Evolutionary conservation across 73 alveolate genomes (phyloP).

Genomic region (Uronychia binucleata): DNA sequence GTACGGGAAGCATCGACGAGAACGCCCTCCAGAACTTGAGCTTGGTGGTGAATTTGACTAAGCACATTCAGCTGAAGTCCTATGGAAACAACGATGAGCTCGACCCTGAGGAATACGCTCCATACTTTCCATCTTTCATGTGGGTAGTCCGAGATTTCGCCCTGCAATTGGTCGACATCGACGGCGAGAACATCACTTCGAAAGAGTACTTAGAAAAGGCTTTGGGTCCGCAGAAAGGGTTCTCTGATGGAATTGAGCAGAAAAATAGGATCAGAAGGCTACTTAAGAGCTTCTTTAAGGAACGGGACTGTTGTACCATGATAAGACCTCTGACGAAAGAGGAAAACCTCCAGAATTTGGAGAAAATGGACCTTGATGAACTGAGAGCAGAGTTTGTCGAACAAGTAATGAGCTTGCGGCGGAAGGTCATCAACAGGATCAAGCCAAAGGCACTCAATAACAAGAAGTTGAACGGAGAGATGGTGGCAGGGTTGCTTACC

Average conservation of each 20-base stretch:
- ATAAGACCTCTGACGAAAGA: constrained; percentile 92
- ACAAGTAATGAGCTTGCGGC: constrained; percentile 64
- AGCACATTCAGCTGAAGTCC: constrained; percentile 82
- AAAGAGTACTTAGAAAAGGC: constrained; percentile 81
- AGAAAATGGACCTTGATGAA: constrained; percentile 68
- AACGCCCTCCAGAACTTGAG: constrained; percentile 83
- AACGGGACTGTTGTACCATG: constrained; percentile 92
- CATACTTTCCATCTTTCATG: constrained; percentile 93
- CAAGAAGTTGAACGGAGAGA: constrained; percentile 66
- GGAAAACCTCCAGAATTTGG: constrained; percentile 79
- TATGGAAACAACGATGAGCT: constrained; percentile 65
- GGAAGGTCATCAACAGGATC: constrained; percentile 76
- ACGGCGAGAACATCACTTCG: constrained; percentile 93
- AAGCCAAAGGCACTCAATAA: constrained; percentile 78
- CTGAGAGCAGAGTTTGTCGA: constrained; percentile 78
- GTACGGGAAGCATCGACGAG: constrained; percentile 95
- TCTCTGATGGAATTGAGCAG: constrained; percentile 82
- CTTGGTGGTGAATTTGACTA: constrained; percentile 84
- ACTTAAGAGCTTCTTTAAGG: constrained; percentile 88
- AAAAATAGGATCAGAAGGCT: constrained; percentile 93
- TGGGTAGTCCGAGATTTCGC: constrained; percentile 98
- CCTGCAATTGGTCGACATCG: constrained; percentile 90
- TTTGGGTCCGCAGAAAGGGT: constrained; percentile 72
- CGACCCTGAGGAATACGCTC: constrained; percentile 91
- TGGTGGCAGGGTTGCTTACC: constrained; percentile 61